A percentile compares a stretch with the other conserved stretches of the same genome.
phyloP scores from a whole-genome alignment of 1,284 basidiomycete species.

The Cryptococcus sp. region DNA sequence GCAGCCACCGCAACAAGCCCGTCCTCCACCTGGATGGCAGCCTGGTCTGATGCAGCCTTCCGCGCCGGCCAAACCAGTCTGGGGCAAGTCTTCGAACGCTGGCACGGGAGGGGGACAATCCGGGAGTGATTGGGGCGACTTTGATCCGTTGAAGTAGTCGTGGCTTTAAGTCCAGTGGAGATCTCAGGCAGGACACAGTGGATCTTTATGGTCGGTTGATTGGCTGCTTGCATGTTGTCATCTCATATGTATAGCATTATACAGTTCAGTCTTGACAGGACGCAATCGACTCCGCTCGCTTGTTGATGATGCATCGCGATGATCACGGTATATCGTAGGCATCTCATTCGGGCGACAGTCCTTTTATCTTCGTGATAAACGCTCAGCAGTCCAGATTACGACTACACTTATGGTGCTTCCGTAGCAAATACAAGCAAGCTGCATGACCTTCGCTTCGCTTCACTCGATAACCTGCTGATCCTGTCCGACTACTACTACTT shows the following conservation, averaged over 20 bases:
- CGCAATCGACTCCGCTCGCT: no score
- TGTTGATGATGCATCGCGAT: no score
- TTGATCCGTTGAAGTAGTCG: slow-evolving; percentile 47
- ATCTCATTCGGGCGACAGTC: no score
- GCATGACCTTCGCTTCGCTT: background rate
- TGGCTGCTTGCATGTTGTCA: no score
- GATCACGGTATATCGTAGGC: no score
- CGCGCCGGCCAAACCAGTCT: slow-evolving; percentile 33
- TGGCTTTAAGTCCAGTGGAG: no score
- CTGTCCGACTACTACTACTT: background rate
- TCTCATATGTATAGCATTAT: no score
- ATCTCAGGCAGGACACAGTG: no score
- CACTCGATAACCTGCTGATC: background rate
- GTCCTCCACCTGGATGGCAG: slow-evolving; percentile 42
- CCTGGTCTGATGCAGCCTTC: slow-evolving; percentile 49
- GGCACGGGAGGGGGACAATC: slow-evolving; percentile 14
- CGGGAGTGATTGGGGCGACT: slow-evolving; percentile 49
- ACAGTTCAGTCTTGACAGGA: no score
- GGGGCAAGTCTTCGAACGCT: slow-evolving; percentile 19
- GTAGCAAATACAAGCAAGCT: background rate
- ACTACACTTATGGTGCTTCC: background rate
- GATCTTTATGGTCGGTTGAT: no score
- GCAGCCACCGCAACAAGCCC: slow-evolving; percentile 2
- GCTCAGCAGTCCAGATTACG: background rate
- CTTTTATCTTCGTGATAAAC: no score